Conservation (phyloP, 2,329 filamentous ascomycete genomes). For the Colletotrichum horii region DNA sequence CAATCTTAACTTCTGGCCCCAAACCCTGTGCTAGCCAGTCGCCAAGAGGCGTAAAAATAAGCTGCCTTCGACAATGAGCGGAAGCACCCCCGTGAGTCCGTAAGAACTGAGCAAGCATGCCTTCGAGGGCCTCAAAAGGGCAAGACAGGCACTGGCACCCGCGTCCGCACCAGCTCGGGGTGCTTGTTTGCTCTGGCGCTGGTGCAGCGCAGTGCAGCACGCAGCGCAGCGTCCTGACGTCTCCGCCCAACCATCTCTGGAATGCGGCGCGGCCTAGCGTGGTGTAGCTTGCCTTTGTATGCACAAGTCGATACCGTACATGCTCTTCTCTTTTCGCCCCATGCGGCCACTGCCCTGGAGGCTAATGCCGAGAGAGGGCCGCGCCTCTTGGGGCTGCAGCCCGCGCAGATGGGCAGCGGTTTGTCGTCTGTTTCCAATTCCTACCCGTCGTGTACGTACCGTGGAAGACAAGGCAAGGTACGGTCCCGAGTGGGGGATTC, state of each 20-base stretch:
- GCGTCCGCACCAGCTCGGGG: background rate
- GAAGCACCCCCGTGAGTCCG: background rate
- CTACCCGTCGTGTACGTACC: slow-evolving; percentile 20
- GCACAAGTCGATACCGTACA: slow-evolving; percentile 13
- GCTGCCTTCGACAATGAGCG: background rate
- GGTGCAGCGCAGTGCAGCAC: background rate
- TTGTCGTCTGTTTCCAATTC: slow-evolving; percentile 22
- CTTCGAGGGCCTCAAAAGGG: background rate
- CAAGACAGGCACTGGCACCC: background rate
- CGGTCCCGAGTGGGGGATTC: slow-evolving; percentile 18
- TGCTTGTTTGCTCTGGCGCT: background rate
- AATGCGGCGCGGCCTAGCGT: slow-evolving; percentile 6
- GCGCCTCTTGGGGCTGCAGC: slow-evolving; percentile 21
- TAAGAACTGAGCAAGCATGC: background rate
- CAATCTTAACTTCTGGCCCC: background rate
- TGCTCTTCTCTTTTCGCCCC: slow-evolving; percentile 4
- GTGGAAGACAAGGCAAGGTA: slow-evolving; percentile 14
- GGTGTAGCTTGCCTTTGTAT: slow-evolving; percentile 8
- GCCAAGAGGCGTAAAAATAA: slow-evolving; percentile 2
- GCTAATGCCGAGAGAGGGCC: slow-evolving; percentile 23
- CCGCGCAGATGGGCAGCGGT: slow-evolving; percentile 15
- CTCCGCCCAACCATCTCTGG: slow-evolving; percentile 11
- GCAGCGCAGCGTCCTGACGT: slow-evolving; percentile 13
- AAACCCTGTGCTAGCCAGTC: background rate
- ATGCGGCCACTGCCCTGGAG: slow-evolving; percentile 16